Evolutionary conservation across 345 rosid species (phyloP).

Genomic region (Populus alba): DNA sequence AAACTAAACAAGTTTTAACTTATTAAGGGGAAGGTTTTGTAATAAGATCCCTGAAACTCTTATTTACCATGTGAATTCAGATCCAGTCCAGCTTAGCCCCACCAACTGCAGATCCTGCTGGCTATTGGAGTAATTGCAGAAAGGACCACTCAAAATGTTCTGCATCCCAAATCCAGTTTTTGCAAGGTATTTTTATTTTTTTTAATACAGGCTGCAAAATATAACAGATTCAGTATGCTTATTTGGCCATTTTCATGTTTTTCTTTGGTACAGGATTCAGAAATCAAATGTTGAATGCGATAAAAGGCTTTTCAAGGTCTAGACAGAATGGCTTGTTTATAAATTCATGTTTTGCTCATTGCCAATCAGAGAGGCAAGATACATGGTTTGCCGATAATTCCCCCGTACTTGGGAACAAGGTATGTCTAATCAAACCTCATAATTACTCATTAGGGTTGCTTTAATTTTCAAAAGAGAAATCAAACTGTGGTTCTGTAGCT

Average conservation of each 20-base stretch:
- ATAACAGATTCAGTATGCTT: background rate
- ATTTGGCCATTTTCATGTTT: background rate
- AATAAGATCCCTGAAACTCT: background rate
- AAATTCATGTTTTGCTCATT: conserved; percentile 94
- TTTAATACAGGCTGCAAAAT: background rate
- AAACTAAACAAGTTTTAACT: background rate
- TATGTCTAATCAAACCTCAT: conserved; percentile 20
- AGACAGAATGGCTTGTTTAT: conserved; percentile 74
- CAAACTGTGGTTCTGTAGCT: background rate
- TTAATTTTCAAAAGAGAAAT: background rate
- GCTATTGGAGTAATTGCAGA: conserved; percentile 81
- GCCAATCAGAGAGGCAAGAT: conserved; percentile 93
- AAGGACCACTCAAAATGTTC: conserved; percentile 71
- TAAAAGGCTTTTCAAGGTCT: conserved; percentile 63
- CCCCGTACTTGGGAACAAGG: conserved; percentile 73
- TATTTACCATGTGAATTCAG: conserved; percentile 35
- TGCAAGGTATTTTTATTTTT: conserved; percentile 56
- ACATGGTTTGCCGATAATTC: conserved; percentile 91
- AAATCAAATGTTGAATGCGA: conserved; percentile 65
- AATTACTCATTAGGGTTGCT: background rate
- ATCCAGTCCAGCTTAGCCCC: conserved; percentile 94
- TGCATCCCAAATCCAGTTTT: conserved; percentile 55
- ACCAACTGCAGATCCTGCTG: conserved; percentile 79
- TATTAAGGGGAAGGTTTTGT: background rate
- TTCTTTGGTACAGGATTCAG: conserved; percentile 58